Conservation (phyloP, 345 rosid species). For the Eucalyptus cloeziana region DNA sequence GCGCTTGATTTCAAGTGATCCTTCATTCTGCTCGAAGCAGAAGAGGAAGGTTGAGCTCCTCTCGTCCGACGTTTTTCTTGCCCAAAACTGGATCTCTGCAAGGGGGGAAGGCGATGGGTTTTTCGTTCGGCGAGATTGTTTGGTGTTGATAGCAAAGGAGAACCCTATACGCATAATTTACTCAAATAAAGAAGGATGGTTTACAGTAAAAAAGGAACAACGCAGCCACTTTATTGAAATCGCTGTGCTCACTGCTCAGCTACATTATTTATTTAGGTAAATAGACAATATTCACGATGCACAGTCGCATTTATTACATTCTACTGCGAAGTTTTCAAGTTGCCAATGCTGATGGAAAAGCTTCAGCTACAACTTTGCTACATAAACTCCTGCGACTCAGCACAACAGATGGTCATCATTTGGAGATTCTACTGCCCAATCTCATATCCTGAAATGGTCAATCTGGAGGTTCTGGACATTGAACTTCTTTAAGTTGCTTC, state of each 20-base stretch:
- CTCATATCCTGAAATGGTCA: constrained; percentile 31
- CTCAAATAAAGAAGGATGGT: neutral
- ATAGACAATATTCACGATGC: neutral
- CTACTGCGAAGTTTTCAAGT: neutral
- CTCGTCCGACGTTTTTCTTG: neutral
- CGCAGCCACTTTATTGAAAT: neutral
- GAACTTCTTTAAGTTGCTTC: constrained; percentile 53
- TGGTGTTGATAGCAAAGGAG: neutral
- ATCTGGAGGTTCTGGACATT: neutral
- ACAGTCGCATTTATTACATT: neutral
- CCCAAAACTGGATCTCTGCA: neutral
- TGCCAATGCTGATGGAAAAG: neutral
- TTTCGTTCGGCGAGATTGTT: neutral
- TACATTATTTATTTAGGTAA: neutral
- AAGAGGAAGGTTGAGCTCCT: neutral
- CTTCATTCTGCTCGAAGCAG: neutral
- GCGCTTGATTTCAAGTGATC: neutral
- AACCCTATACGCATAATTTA: neutral
- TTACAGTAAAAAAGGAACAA: neutral
- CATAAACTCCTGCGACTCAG: neutral
- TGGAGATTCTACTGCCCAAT: neutral
- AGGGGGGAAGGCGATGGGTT: neutral
- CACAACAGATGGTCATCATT: neutral
- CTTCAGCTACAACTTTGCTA: neutral
- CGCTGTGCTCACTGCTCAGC: neutral